phyloP scores from a whole-genome alignment of 1,284 basidiomycete species.

The Boletus sp. region DNA sequence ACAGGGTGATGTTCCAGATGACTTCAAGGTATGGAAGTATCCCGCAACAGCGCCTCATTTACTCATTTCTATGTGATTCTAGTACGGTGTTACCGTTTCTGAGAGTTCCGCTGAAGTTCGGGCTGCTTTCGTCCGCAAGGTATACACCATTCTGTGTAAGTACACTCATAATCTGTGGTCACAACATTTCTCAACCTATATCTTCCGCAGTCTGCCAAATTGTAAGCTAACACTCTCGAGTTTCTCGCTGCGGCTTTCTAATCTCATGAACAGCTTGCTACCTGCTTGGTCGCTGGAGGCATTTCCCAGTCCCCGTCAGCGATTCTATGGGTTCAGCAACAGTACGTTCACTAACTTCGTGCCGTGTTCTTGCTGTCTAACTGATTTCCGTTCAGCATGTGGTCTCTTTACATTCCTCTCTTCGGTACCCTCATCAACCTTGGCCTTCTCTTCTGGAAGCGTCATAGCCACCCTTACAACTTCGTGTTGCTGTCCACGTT shows the following conservation, averaged over 20 bases:
- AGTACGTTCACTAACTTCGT: constrained; percentile 44
- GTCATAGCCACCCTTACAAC: constrained; percentile 81
- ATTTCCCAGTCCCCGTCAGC: constrained; percentile 57
- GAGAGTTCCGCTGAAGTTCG: constrained; percentile 71
- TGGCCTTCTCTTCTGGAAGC: constrained; percentile 80
- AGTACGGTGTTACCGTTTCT: constrained; percentile 77
- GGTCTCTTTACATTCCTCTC: constrained; percentile 73
- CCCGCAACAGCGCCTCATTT: not conserved
- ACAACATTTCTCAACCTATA: constrained; percentile 4
- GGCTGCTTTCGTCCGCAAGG: constrained; percentile 74
- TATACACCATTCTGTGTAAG: constrained; percentile 77
- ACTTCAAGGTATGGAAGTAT: constrained; percentile 64
- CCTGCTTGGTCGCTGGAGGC: constrained; percentile 62
- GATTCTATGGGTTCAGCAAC: constrained; percentile 63
- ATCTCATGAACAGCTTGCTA: constrained; percentile 50
- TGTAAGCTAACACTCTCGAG: constrained; percentile 36
- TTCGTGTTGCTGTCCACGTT: constrained; percentile 74
- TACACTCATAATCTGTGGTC: constrained; percentile 16
- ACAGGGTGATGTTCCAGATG: constrained; percentile 69
- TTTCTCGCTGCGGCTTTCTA: constrained; percentile 2
- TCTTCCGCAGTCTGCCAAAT: constrained; percentile 59
- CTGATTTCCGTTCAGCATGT: constrained; percentile 44
- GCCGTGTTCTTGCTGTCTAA: constrained; percentile 4
- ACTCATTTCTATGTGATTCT: constrained; percentile 12
- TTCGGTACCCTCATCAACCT: constrained; percentile 74